These are phyloP conservation scores for Yamadazyma paraphyllophila DNA, from an alignment of 805 yeast species.

Conservation along the genomic window DNA sequence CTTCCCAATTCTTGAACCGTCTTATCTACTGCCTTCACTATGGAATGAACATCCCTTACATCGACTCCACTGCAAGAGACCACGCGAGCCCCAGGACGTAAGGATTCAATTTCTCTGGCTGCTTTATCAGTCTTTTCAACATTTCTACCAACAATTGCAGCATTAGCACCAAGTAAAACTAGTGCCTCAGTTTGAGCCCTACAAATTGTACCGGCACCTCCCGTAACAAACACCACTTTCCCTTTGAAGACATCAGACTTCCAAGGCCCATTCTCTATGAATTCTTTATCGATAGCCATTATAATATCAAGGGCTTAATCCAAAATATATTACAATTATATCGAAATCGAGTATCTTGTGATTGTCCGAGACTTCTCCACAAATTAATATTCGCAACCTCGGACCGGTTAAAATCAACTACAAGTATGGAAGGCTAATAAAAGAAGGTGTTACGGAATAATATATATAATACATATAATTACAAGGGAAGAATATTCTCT, in stretches of 20 bases:
- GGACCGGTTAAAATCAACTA: background rate
- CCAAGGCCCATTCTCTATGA: slow-evolving; percentile 31
- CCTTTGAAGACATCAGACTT: slow-evolving; percentile 70
- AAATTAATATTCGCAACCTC: background rate
- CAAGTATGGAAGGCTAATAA: background rate
- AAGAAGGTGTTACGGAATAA: background rate
- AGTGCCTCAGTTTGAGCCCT: slow-evolving; percentile 84
- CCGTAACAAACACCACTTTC: slow-evolving; percentile 88
- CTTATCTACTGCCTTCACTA: slow-evolving; percentile 59
- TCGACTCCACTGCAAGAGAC: slow-evolving; percentile 69
- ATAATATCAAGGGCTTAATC: no score
- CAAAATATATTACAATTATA: background rate
- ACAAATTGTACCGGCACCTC: slow-evolving; percentile 95
- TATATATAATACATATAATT: background rate
- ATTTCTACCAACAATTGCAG: slow-evolving; percentile 81
- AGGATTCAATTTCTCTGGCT: slow-evolving; percentile 56
- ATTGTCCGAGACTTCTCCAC: background rate
- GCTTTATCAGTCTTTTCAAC: slow-evolving; percentile 59
- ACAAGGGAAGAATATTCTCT: background rate
- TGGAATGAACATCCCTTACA: slow-evolving; percentile 63
- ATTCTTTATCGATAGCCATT: slow-evolving; percentile 17
- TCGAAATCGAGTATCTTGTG: background rate
- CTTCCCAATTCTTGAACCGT: slow-evolving; percentile 49
- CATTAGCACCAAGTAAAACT: slow-evolving; percentile 82
- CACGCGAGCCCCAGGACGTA: slow-evolving; percentile 62